Evolutionary conservation across 2,329 filamentous ascomycete genomes (phyloP).

Genomic region (Dothistroma septosporum): DNA sequence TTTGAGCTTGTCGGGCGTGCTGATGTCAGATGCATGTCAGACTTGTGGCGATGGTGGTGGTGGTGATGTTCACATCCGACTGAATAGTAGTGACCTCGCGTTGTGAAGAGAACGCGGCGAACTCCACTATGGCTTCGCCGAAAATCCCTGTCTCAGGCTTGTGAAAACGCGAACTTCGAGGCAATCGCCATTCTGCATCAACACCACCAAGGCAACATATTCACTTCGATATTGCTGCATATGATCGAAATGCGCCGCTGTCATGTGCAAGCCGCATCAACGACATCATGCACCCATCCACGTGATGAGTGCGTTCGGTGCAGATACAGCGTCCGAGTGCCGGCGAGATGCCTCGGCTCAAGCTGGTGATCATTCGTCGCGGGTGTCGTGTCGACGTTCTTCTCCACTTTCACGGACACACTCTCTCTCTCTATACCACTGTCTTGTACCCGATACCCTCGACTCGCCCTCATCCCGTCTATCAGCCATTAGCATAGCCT

Average conservation of each 20-base stretch:
- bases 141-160: neutral
- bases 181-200: neutral
- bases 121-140: neutral
- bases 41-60: neutral
- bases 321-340: neutral
- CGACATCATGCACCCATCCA: neutral
- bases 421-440: neutral
- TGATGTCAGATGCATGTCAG: neutral
- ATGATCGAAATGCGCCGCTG: neutral
- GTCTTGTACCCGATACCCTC: neutral
- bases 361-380: too few relatives aligned
- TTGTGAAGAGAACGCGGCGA: neutral
- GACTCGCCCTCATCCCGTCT: neutral
- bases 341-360: neutral
- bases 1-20: neutral
- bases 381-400: neutral
- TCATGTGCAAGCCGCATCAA: neutral
- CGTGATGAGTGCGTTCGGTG: neutral
- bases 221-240: neutral
- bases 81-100: conserved; percentile 1
- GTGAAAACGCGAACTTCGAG: neutral
- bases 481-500: neutral
- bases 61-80: neutral
- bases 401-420: neutral
- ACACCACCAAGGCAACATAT: neutral